Base-by-base conservation (phyloP, 441 rosid genomes). In the Erodium moschatum region DNA sequence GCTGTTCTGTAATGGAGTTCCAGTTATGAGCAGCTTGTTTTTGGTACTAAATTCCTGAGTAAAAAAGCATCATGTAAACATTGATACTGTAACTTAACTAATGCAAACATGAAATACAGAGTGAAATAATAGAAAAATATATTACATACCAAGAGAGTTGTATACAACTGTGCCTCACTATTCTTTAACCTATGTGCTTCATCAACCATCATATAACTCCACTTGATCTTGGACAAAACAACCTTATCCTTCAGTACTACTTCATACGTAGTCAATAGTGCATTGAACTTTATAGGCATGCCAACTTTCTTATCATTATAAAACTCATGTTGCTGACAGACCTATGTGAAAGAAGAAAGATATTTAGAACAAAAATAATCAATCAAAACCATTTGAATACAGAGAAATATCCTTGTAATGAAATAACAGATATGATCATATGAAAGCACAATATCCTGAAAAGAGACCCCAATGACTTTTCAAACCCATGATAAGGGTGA, bases 171-270 rank as follows among this genome's bases (percentile, higher is more conserved):
- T 35, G 99, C 99, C 83, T 96, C 99, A 19, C 98, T 87, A 74
- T 96, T 96, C 82, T 96, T 96, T 81, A 96, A 82, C 81, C 99
- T 84, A 75, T 96, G 99, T 75, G 99, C 99, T 83, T 96, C 99
- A 84, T 96, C 99, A 76, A 96, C 99, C 99, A 95, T 96, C 76
- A 89, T 72, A 85, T 96, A 96, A 81, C 79, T 88, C 99, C 99
- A 96, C 86, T 83, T 96, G 72, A 96, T 89, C 89, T 88, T 96
- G 67, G 98, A 92, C 67, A 96, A 89, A 66, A 89, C 87, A 65
- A 83, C 92, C 77, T 96, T 96, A 74, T 96, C 99, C 82, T 96
- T 96, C 65, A 96, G 86, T 73, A 96, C 94, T 65, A 96, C 99
- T 84, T 96, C 99, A 79, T 96, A 96, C 4, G 99, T 96, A 48